These are phyloP conservation scores for Rhizopogon rudus DNA, from an alignment of 768 basidiomycete genomes.

Conservation along the genomic window DNA sequence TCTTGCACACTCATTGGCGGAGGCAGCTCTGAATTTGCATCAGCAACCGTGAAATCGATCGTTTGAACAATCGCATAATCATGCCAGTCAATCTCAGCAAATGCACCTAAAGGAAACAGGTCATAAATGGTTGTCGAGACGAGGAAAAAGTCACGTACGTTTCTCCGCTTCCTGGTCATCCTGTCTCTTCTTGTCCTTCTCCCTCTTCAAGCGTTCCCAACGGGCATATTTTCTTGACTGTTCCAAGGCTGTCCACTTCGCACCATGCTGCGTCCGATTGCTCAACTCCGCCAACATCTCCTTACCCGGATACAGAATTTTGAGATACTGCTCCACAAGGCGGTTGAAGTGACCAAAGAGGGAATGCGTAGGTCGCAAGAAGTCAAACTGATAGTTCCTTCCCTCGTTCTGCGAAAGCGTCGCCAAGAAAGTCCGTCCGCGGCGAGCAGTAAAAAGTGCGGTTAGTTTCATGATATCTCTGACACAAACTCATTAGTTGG, in stretches of 20 bases:
- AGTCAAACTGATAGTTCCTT: constrained; percentile 97
- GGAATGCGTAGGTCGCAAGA: constrained; percentile 92
- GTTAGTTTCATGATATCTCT: constrained; percentile 97
- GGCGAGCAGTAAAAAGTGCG: constrained; percentile 90
- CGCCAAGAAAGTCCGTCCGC: constrained; percentile 82
- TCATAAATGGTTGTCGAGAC: background rate
- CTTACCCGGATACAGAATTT: constrained; percentile 79
- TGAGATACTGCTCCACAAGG: constrained; percentile 93
- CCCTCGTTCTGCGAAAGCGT: constrained; percentile 85
- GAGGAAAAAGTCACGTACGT: constrained; percentile 43
- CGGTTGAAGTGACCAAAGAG: constrained; percentile 97
- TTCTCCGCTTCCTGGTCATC: constrained; percentile 93
- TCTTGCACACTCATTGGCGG: constrained; percentile 96
- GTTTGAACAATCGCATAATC: constrained; percentile 98
- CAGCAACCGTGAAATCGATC: constrained; percentile 93
- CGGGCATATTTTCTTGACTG: constrained; percentile 74
- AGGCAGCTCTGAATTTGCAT: constrained; percentile 86
- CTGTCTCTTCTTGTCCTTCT: constrained; percentile 79
- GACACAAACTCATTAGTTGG: constrained; percentile 5
- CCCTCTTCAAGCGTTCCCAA: constrained; percentile 82
- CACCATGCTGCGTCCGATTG: constrained; percentile 55
- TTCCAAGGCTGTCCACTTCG: constrained; percentile 77
- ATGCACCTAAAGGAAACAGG: constrained; percentile 55
- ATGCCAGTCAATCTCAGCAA: constrained; percentile 99
- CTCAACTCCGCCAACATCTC: constrained; percentile 73